These are phyloP conservation scores for Allium cepa DNA, from an alignment of 106 monocot genomes.

Conservation along the genomic window DNA sequence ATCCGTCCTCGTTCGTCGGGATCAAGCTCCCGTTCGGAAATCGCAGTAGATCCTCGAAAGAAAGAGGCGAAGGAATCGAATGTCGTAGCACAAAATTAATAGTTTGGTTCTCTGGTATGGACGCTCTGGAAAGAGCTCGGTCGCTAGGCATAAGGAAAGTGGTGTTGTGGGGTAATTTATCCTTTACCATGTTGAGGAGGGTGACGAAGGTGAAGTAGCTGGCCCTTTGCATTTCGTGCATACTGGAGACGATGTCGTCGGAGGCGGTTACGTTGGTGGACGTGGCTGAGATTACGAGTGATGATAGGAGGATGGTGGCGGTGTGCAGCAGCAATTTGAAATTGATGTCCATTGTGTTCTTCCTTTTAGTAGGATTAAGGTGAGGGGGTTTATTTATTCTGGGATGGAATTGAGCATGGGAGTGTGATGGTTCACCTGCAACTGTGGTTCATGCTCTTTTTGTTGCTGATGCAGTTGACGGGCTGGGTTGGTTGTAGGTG, in stretches of 20 bases:
- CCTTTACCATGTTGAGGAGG: slow-evolving; percentile 34
- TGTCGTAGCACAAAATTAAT: slow-evolving; percentile 20
- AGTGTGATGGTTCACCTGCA: too few relatives aligned
- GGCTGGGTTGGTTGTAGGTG: too few relatives aligned
- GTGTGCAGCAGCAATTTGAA: too few relatives aligned
- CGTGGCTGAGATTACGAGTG: too few relatives aligned
- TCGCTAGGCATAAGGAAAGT: slow-evolving; percentile 64
- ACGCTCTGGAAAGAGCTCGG: slow-evolving; percentile 25
- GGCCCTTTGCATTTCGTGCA: slow-evolving; percentile 37
- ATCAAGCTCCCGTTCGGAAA: slow-evolving; percentile 35
- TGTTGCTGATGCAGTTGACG: too few relatives aligned
- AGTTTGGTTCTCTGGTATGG: slow-evolving; percentile 25
- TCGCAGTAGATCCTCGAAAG: slow-evolving; percentile 22
- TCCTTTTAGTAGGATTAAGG: too few relatives aligned
- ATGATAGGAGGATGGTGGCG: too few relatives aligned
- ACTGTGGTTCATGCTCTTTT: too few relatives aligned
- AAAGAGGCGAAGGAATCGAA: slow-evolving; percentile 38
- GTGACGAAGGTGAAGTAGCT: slow-evolving; percentile 36
- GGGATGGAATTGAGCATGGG: too few relatives aligned
- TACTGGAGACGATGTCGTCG: slow-evolving; percentile 2
- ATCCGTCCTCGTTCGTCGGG: slow-evolving; percentile 27
- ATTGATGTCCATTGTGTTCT: too few relatives aligned
- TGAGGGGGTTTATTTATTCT: too few relatives aligned
- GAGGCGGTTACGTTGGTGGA: too few relatives aligned
- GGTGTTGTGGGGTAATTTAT: slow-evolving; percentile 31